Percentiles rank a stretch among this genome's conserved stretches.
phyloP scores from a whole-genome alignment of 164 flowering plant genomes.

The Sextonia rubra region DNA sequence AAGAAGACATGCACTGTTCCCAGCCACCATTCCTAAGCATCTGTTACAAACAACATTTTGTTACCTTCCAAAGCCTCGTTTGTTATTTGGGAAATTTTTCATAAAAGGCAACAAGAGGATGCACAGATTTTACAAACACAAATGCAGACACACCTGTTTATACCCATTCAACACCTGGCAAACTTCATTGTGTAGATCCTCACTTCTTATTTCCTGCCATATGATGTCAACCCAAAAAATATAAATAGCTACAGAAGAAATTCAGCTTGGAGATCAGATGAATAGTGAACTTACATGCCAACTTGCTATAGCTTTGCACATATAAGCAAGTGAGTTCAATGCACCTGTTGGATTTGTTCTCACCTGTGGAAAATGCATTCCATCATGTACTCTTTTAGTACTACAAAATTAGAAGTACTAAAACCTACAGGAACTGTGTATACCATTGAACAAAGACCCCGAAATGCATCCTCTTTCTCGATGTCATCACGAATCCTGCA shows the following conservation, averaged over 20 bases:
- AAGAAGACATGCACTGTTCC: constrained; percentile 90
- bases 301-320: constrained; percentile 96
- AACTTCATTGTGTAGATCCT: constrained; percentile 84
- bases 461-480: constrained; percentile 97
- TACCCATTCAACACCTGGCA: constrained; percentile 91
- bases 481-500: constrained; percentile 96
- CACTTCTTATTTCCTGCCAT: constrained; percentile 86
- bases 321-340: constrained; percentile 66
- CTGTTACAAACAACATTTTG: constrained; percentile 29
- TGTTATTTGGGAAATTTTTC: not conserved
- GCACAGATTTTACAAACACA: not conserved
- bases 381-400: not conserved
- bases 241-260: not conserved
- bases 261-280: not conserved
- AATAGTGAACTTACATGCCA: constrained; percentile 75
- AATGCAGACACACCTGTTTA: constrained; percentile 63
- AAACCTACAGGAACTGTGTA: not conserved
- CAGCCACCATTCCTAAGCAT: constrained; percentile 85
- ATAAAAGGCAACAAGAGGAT: not conserved
- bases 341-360: constrained; percentile 90
- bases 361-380: constrained; percentile 47
- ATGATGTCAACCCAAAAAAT: not conserved
- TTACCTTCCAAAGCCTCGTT: not conserved
- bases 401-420: not conserved
- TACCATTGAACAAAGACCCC: constrained; percentile 98